A percentile compares a stretch with the other conserved stretches of the same genome.
These are phyloP conservation scores for Malassezia sympodialis DNA, from an alignment of 1,284 basidiomycete genomes.

Conservation along the genomic window DNA sequence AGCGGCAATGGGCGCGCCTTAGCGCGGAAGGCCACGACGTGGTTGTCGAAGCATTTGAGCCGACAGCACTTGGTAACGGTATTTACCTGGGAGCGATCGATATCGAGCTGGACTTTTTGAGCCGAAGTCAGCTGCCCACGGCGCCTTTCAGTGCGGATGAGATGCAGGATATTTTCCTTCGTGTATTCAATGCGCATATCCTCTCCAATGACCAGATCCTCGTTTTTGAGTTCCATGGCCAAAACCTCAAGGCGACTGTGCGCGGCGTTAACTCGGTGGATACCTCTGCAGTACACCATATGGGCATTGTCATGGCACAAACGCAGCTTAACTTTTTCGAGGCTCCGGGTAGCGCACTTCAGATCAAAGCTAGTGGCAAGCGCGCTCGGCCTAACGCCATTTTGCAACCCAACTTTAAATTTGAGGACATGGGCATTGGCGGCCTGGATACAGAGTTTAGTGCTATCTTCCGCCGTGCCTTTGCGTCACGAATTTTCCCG, in stretches of 20 bases:
- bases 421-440: constrained; percentile 99
- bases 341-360: constrained; percentile 67
- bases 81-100: constrained; percentile 41
- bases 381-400: constrained; percentile 92
- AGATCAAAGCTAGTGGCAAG: constrained; percentile 82
- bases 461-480: constrained; percentile 95
- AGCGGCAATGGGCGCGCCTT: constrained; percentile 42
- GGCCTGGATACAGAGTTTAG: constrained; percentile 91
- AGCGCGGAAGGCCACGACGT: constrained; percentile 38
- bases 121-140: constrained; percentile 23
- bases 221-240: constrained; percentile 82
- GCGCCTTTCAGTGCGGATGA: constrained; percentile 62
- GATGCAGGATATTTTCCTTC: constrained; percentile 64
- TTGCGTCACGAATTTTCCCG: constrained; percentile 94
- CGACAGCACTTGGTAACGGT: constrained; percentile 28
- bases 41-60: constrained; percentile 36
- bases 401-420: constrained; percentile 95
- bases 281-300: constrained; percentile 47
- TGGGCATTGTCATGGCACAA: constrained; percentile 75
- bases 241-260: constrained; percentile 67
- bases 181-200: constrained; percentile 59
- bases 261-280: constrained; percentile 58
- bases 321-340: constrained; percentile 84
- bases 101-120: constrained; percentile 36
- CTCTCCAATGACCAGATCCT: constrained; percentile 60